Base-by-base conservation (phyloP, 208 protist species). In the Leishmania lainsoni region DNA sequence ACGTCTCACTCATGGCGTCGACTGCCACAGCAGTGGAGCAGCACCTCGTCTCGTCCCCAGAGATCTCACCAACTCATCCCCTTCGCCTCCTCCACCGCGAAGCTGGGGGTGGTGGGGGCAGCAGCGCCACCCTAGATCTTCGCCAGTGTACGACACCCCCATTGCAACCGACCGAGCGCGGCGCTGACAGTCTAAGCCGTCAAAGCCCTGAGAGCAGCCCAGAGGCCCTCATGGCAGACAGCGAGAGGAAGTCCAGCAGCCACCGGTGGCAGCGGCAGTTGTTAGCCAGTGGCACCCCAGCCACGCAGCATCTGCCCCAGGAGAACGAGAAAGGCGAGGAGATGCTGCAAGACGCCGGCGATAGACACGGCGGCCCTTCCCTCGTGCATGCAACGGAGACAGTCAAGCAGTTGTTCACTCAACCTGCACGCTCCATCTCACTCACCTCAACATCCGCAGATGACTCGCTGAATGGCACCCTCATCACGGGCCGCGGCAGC, bases 211-310 rank as follows among this genome's bases (percentile, higher is more conserved):
- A 79, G 63, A 16, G 68, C 48, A 82, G 78, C 35, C 87, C 87
- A 5, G 81, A 81, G 54, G 79, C 65, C 32, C 79, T 90, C 26
- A 90, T 80, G 35, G 87, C 76, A 3, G 72, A 86, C 75, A 90
- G 87, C 56, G 83, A 90, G 58, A 76, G 83, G 39, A 75, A 76
- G 45, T 68, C 77, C 14, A 84, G 83, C 81, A 75, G 75, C 22
- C 71, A 70, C 29, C 69, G 74, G 51, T 88, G 81, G 85, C 76
- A 83, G 49, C 74, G 70, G 20, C 84, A 81, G 12, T 26, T 86
- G 17, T 16, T 72, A 5, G 20, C 70, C 5, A 54, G 17, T 45
- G 61, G 58, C 76, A 79, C 75, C 70, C 51, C 81, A 22, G 39
- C 48, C 1, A 81, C 81, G 51, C 77, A 84, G 69, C 65, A 10